Base-by-base conservation (phyloP, 2,329 filamentous ascomycete genomes). In the Tolypocladium ophioglossoides region DNA sequence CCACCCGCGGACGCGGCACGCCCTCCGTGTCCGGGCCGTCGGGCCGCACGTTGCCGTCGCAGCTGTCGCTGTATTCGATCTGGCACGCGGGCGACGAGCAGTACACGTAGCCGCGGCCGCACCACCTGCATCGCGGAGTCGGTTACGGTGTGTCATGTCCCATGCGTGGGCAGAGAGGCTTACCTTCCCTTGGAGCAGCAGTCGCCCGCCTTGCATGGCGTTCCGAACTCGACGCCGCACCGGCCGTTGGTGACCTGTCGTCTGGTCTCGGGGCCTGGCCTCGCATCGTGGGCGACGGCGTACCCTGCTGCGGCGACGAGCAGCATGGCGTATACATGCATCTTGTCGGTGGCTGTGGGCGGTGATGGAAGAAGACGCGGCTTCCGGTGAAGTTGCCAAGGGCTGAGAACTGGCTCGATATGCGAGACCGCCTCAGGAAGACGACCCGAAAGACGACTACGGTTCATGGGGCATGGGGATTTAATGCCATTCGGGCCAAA, bases 31-130 rank as follows among this genome's bases (percentile, higher is more conserved):
- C 78, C 10, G 72, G 69, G 1, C 83, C 83, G 0, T 57, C 55
- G 3, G 58, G 76, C 56, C 51, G 80, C 74, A 60, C 72, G 59
- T 85, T 84, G 52, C 77, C 82, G 58, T 85, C 82, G 59, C 83
- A 86, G 4, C 69, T 76, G 22, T 81, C 73, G n/a, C 80, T 80
- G 59, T 80, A 84, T 58, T 77, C 68, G 61, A 84, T 79, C 63
- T 81, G 75, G 62, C 83, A 86, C 52, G 82, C 77, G 2, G 83
- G 83, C 22, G 81, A 77, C 34, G 74, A 74, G 68, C 83, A 86
- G 66, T 83, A 82, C 2, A 78, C 74, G 12, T 64, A 64, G 4
- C 71, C 73, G n/a, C 65, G 73, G 51, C 80, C 81, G 57, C 80
- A 84, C 73, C 77, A 83, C 46, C 76, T 78, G n/a, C 2, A 16